Evolutionary conservation across 345 rosid genomes (phyloP).

Genomic region (Sonneratia alba): DNA sequence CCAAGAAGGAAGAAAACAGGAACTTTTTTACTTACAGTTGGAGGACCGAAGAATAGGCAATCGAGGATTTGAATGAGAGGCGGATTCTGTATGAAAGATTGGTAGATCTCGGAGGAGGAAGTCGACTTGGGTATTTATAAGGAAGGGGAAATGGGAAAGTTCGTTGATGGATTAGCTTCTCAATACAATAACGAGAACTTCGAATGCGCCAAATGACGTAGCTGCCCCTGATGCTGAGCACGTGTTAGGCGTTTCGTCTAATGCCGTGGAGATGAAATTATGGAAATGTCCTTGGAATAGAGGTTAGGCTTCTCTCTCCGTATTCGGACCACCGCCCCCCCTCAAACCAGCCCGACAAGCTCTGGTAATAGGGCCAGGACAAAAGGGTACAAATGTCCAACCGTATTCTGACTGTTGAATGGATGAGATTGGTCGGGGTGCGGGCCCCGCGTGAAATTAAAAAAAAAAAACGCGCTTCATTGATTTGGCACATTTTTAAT

Average conservation of each 20-base stretch:
- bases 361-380: background rate
- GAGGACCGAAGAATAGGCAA: background rate
- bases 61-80: conserved; percentile 7
- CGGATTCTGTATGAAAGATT: conserved; percentile 2
- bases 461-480: background rate
- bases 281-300: conserved; percentile 7
- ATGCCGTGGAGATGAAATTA: background rate
- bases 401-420: background rate
- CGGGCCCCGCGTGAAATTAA: conserved; percentile 10
- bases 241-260: conserved; percentile 14
- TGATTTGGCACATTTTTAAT: background rate
- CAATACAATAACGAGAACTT: background rate
- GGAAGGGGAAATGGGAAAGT: conserved; percentile 15
- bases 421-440: conserved; percentile 31
- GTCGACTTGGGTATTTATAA: conserved; percentile 21
- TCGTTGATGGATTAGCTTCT: conserved; percentile 3
- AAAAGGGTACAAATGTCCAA: conserved; percentile 17
- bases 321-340: background rate
- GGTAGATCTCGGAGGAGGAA: background rate
- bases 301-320: background rate
- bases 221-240: conserved; percentile 13
- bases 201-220: background rate
- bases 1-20: background rate
- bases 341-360: background rate
- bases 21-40: conserved; percentile 6